Conservation (phyloP, 2,329 filamentous ascomycete species). For the Aspergillus proliferans region DNA sequence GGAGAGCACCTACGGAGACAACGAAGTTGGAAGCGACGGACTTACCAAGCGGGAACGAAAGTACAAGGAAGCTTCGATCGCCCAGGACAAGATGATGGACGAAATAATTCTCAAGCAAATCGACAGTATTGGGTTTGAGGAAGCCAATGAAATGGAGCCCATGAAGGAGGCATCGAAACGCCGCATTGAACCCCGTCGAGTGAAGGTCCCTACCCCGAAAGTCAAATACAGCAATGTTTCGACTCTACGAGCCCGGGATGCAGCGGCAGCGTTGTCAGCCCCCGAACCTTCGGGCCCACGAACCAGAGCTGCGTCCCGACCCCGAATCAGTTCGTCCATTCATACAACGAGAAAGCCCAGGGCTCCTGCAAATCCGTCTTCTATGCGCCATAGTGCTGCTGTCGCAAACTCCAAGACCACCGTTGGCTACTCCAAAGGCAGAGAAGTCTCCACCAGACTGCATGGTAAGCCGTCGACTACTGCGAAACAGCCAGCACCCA, state of each 20-base stretch:
- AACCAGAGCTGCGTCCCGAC: constrained; percentile 28
- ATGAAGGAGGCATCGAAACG: constrained; percentile 32
- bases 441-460: constrained; percentile 35
- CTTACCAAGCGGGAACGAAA: constrained; percentile 63
- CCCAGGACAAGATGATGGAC: constrained; percentile 60
- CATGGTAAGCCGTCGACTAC: constrained; percentile 19
- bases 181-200: constrained; percentile 19
- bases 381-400: constrained; percentile 55
- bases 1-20: constrained; percentile 43
- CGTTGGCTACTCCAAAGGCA: constrained; percentile 76
- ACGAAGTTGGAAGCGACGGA: constrained; percentile 49
- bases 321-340: constrained; percentile 28
- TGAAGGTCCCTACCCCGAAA: constrained; percentile 20
- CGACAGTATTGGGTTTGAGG: constrained; percentile 57
- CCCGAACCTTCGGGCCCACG: constrained; percentile 28
- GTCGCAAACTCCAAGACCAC: constrained; percentile 70
- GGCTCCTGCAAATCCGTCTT: constrained; percentile 45
- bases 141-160: constrained; percentile 49
- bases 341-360: constrained; percentile 37
- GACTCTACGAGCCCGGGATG: constrained; percentile 36
- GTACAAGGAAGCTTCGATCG: constrained; percentile 57
- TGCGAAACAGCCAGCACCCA: constrained; percentile 17
- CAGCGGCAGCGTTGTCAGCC: constrained; percentile 33
- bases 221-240: constrained; percentile 26
- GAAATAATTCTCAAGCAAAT: constrained; percentile 62